phyloP scores from a whole-genome alignment of 1,284 basidiomycete genomes.

The Pholiota adiposa region DNA sequence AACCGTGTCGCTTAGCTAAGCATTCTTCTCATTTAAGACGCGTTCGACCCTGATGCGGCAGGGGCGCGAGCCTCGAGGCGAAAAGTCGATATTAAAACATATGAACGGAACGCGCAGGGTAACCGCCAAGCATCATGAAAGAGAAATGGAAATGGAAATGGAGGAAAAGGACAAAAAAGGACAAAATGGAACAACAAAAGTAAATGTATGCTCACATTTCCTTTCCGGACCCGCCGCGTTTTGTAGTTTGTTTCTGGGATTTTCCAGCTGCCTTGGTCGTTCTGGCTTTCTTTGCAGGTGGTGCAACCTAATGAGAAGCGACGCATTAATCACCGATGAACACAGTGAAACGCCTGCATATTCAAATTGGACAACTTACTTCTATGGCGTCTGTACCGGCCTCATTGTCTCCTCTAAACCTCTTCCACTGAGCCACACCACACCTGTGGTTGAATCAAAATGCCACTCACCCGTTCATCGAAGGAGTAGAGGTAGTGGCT shows the following conservation, averaged over 20 bases:
- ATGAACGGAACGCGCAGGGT: not conserved
- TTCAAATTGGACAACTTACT: conserved; percentile 10
- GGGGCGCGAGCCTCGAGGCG: not conserved
- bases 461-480: conserved; percentile 7
- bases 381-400: conserved; percentile 18
- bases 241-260: conserved; percentile 23
- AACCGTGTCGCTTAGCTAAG: conserved; percentile 24
- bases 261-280: conserved; percentile 25
- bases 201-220: conserved; percentile 14
- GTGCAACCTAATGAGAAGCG: conserved; percentile 2
- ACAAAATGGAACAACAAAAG: not conserved
- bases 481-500: conserved; percentile 10
- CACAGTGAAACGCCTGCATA: too few species aligned
- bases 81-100: not conserved
- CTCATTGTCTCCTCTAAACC: conserved; percentile 6
- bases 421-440: not conserved
- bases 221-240: not conserved
- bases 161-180: conserved; percentile 3
- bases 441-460: not conserved
- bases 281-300: conserved; percentile 41
- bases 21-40: conserved; percentile 13
- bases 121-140: not conserved
- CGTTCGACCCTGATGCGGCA: not conserved
- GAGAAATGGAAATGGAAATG: not conserved
- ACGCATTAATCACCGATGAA: not conserved